Evolutionary conservation across 2,329 filamentous ascomycete genomes (phyloP), one percentile per base, ranked within the genome.

Genomic region (Gaeumannomyces sp.): DNA sequence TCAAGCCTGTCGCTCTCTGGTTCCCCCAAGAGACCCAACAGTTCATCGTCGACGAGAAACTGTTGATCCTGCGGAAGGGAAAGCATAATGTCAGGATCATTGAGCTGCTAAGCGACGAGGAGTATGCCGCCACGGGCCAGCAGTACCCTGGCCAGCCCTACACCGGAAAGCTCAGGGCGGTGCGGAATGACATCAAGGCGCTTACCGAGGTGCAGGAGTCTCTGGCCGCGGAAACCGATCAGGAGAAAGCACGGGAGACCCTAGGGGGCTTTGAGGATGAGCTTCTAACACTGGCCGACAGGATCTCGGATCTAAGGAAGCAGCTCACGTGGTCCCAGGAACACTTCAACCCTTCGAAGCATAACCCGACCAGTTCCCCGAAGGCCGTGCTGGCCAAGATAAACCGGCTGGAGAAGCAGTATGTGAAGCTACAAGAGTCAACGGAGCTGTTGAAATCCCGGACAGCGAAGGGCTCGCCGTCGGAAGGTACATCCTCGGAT

Each of bases 21-120:
- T 83, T 79, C 69, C 78, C 80, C 0, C 75, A 79, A 29, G 83
- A 89, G 64, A 88, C 86, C 0, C 71, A 79, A 65, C 83, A 85
- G 64, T 90, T 82, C 70, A 76, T 89, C 64, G 82, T 91, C 25
- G 84, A 87, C 67, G 84, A 73, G 65, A 79, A 81, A 68, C 69
- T 88, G 60, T 76, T 89, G 67, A 81, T 89, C 69, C 76, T 89
- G 64, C 84, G 87, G 68, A 85, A 82, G 71, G 86, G 86, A 68
- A 88, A 87, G 76, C 82, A 87, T 74, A 86, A 88, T 67, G 74
- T 89, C 60, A 83, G 85, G 60, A 80, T 88, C 68, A 78, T 89
- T 63, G 79, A 88, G 74, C 78, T 89, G 67, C 77, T 89, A 35
- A 77, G 75, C 67, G 84, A 89, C 70, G 77, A 83, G 60, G 81